Conservation (phyloP, 257 asterid species). For the Ilex aquifolium region DNA sequence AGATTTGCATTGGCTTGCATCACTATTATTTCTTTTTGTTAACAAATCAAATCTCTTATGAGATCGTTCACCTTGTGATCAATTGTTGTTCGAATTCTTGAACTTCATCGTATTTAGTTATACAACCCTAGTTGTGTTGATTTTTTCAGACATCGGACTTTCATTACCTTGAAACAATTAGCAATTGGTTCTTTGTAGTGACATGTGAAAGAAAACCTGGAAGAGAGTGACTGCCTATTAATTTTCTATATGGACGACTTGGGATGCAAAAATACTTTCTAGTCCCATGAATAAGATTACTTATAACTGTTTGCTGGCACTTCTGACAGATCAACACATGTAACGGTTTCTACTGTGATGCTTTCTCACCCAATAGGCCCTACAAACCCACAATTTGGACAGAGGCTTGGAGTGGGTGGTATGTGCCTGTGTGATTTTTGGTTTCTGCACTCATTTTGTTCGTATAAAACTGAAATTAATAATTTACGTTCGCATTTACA, state of each 20-base stretch:
- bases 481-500: neutral
- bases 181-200: too few species aligned
- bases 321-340: constrained; percentile 78
- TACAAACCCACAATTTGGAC: constrained; percentile 95
- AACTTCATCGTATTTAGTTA: too few species aligned
- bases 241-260: too few species aligned
- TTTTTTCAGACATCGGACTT: too few species aligned
- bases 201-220: too few species aligned
- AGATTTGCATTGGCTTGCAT: too few species aligned
- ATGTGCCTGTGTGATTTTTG: neutral
- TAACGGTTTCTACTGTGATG: constrained; percentile 90
- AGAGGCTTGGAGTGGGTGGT: constrained; percentile 98
- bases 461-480: too few species aligned
- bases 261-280: neutral
- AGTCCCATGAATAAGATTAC: neutral
- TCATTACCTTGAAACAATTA: too few species aligned
- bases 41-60: neutral
- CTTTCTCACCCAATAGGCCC: constrained; percentile 71
- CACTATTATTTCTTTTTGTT: neutral
- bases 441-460: neutral
- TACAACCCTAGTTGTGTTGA: too few species aligned
- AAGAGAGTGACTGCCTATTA: too few species aligned
- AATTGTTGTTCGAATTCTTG: neutral
- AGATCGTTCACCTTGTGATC: neutral
- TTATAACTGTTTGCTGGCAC: neutral